Evolutionary conservation across 768 basidiomycete species (phyloP).

Genomic region (Trametes cinnabarina): DNA sequence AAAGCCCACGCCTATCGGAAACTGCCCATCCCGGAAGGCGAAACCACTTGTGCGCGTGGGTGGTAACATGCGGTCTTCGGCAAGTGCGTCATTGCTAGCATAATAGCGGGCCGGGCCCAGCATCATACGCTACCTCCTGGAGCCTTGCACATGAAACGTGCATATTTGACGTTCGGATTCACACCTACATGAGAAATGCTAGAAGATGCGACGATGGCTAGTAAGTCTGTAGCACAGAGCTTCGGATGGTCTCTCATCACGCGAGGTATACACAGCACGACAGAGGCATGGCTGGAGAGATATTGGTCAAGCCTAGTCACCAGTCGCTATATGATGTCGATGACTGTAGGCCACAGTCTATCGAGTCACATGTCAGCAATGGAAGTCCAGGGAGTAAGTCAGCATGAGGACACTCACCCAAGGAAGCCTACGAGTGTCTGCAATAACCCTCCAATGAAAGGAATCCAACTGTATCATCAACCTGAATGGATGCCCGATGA

Average conservation of each 20-base stretch:
- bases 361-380: background rate
- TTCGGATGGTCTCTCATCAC: conserved; percentile 4
- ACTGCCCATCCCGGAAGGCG: background rate
- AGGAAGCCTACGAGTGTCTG: conserved; percentile 41
- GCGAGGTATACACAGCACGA: conserved; percentile 1
- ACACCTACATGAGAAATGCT: too few relatives aligned
- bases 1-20: conserved; percentile 3
- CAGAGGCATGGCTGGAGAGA: background rate
- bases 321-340: conserved; percentile 36
- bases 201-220: too few relatives aligned
- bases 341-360: conserved; percentile 44
- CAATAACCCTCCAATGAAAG: conserved; percentile 42
- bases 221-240: background rate
- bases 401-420: conserved; percentile 29
- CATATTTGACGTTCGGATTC: too few relatives aligned
- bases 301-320: background rate
- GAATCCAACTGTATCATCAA: conserved; percentile 37
- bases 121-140: conserved; percentile 4
- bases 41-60: background rate
- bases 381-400: background rate
- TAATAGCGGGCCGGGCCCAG: background rate
- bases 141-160: too few relatives aligned
- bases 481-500: background rate
- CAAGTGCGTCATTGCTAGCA: conserved; percentile 1
- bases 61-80: conserved; percentile 1